phyloP scores from a whole-genome alignment of 805 yeast genomes.

The Diddensiella transvaalensis region DNA sequence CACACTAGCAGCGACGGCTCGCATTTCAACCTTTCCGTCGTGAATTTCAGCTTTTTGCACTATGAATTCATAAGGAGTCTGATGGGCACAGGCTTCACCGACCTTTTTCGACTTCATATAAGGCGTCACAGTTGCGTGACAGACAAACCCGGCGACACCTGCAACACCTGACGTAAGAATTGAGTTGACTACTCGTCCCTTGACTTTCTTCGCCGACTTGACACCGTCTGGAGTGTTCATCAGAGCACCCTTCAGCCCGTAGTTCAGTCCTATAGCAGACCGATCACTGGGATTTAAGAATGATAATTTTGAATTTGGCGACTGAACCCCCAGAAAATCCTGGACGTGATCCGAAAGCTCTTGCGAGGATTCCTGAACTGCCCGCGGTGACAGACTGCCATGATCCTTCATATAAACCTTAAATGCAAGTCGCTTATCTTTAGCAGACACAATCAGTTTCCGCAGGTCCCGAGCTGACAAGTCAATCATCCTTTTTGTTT shows the following conservation, averaged over 20 bases:
- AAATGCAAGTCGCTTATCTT: conserved; percentile 15
- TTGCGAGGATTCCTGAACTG: not conserved
- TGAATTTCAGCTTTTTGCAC: conserved; percentile 6
- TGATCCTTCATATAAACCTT: conserved; percentile 8
- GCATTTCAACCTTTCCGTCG: conserved; percentile 5
- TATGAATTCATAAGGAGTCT: conserved; percentile 26
- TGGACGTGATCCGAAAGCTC: conserved; percentile 1
- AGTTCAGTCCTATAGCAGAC: conserved; percentile 30
- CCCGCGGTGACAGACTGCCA: conserved; percentile 1
- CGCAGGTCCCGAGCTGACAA: conserved; percentile 19
- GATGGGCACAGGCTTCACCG: conserved; percentile 78
- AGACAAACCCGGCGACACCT: conserved; percentile 31
- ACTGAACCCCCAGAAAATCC: conserved; percentile 1
- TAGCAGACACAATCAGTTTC: conserved; percentile 18
- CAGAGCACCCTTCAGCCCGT: conserved; percentile 30
- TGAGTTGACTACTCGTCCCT: conserved; percentile 27
- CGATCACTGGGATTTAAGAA: conserved; percentile 2
- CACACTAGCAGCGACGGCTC: conserved; percentile 4
- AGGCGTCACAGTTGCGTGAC: conserved; percentile 11
- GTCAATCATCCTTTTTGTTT: conserved; percentile 7
- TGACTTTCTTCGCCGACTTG: conserved; percentile 20
- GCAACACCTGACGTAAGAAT: conserved; percentile 13
- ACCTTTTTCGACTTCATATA: conserved; percentile 70
- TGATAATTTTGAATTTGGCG: not conserved
- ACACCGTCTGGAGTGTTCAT: conserved; percentile 33